Evolutionary conservation across 2,329 filamentous ascomycete species (phyloP), one percentile per base, ranked within the genome.

Genomic region (Aureobasidium sp.): DNA sequence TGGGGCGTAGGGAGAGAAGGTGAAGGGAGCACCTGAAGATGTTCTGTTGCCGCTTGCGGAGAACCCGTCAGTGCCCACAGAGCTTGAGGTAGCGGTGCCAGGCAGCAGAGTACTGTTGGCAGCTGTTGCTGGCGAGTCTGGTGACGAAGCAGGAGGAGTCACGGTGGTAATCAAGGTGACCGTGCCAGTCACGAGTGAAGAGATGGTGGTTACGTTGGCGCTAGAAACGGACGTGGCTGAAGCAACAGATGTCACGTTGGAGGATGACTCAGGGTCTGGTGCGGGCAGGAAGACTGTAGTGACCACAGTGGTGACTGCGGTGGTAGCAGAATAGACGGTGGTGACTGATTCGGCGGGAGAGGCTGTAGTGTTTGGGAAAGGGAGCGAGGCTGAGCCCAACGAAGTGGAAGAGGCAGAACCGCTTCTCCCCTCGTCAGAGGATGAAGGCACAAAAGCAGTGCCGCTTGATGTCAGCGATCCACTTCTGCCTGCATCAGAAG

Each of bases 91-190:
- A 25, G 45, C 47, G 27, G 62, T 52, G 12, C 39, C 41, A n/a
- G 61, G 25, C 29, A 63, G 22, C 44, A 65, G 63, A 34, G 65
- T 62, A 42, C 60, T 57, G 58, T 63, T 65, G 34, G 56, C 65
- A 17, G 65, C 44, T 11, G 61, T 53, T 52, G 65, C 53, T 51
- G 70, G 67, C 45, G 67, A 67, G 37, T 68, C 65, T 11, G 70
- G 66, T 41, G 71, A 69, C 9, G 69, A 70, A 42, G 75, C 31
- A 34, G 31, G 52, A 73, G 72, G 31, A 73, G 56, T 57, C 20
- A 63, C 39, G 2, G 63, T 60, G 48, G 47, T 63, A 5, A 57
- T 58, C 37, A 62, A 22, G 17, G 52, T 52, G 29, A 59, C 34
- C 8, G 57, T 62, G 44, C 36, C 51, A 15, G 61, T 62, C 37